Conservation (phyloP, 306 rosid genomes). For the Dalbergia cochinchinensis region DNA sequence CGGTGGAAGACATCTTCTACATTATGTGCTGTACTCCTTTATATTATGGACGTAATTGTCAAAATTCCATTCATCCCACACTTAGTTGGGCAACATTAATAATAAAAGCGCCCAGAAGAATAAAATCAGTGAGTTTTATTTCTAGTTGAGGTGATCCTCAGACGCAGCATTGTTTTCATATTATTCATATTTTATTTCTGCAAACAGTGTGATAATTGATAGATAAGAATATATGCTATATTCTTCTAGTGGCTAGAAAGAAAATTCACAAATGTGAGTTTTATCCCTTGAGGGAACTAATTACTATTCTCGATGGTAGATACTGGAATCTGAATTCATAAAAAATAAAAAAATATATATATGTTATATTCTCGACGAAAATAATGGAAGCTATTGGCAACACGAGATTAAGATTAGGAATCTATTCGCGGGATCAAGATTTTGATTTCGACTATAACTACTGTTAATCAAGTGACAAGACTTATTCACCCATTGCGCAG, state of each 20-base stretch:
- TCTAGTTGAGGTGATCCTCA: not conserved
- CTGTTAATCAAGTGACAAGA: no score
- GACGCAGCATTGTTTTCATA: not conserved
- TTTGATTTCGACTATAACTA: not conserved
- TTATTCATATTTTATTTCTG: not conserved
- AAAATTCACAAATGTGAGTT: no score
- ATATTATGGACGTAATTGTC: not conserved
- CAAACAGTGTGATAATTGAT: not conserved
- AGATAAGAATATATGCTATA: conserved; percentile 4
- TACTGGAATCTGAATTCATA: no score
- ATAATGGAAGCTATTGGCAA: not conserved
- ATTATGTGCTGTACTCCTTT: not conserved
- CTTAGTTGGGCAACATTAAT: not conserved
- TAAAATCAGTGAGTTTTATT: no score
- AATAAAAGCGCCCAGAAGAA: no score
- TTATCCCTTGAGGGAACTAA: no score
- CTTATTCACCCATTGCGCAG: no score
- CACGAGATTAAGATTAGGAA: conserved; percentile 17
- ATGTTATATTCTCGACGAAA: not conserved
- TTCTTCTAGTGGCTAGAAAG: not conserved
- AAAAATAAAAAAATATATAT: no score
- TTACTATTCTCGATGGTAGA: no score
- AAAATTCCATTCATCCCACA: not conserved
- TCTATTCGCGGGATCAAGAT: conserved; percentile 21
- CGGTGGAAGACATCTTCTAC: conserved; percentile 16